phyloP scores from a whole-genome alignment of 1,284 basidiomycete species.

The Somion occarium region DNA sequence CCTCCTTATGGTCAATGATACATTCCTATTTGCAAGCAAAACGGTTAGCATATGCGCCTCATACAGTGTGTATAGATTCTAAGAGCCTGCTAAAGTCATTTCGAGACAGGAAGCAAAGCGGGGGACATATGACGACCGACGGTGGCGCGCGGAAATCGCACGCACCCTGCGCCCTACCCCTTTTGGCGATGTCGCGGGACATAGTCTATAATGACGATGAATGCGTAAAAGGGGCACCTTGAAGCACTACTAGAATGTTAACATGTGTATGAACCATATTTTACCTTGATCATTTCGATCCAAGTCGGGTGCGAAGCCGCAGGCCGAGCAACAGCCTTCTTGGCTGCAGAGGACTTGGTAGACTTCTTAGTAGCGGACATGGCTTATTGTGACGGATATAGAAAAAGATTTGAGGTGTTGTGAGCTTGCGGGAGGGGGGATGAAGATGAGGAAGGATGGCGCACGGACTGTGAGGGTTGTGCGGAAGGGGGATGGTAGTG shows the following conservation, averaged over 20 bases:
- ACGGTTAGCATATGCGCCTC: constrained; percentile 9
- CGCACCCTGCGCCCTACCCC: constrained; percentile 41
- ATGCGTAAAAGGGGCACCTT: neutral
- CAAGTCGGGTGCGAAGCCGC: constrained; percentile 60
- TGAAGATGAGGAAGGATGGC: constrained; percentile 20
- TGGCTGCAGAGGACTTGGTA: constrained; percentile 27
- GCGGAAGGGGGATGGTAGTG: constrained; percentile 38
- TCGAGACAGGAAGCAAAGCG: constrained; percentile 9
- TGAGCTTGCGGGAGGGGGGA: constrained; percentile 17
- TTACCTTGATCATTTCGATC: constrained; percentile 78
- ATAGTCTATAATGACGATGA: constrained; percentile 9
- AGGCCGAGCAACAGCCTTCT: constrained; percentile 33
- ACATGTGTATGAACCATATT: constrained; percentile 13
- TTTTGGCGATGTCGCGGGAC: constrained; percentile 28
- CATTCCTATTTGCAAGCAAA: constrained; percentile 57
- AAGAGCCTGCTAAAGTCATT: neutral
- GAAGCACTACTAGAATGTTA: too few species aligned
- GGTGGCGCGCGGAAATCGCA: constrained; percentile 28
- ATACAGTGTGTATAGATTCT: neutral
- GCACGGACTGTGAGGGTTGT: constrained; percentile 2
- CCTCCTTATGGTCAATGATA: constrained; percentile 70
- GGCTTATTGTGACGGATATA: constrained; percentile 24
- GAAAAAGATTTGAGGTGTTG: constrained; percentile 17
- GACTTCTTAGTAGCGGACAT: constrained; percentile 36
- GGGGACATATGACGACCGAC: constrained; percentile 19